phyloP scores from a whole-genome alignment of 371 early-diverging fungal species.

The Mucor saturninus region DNA sequence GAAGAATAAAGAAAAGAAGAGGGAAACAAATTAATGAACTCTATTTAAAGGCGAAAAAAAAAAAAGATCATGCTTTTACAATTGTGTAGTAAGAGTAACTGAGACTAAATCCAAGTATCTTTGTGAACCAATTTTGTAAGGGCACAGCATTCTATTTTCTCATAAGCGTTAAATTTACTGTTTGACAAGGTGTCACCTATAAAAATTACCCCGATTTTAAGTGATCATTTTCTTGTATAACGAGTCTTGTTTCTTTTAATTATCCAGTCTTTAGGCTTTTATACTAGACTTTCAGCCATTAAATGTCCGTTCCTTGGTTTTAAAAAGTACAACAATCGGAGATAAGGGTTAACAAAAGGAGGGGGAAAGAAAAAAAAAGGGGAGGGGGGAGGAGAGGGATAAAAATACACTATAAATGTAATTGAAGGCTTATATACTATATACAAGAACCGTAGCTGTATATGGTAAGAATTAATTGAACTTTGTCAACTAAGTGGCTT shows the following conservation, averaged over 20 bases:
- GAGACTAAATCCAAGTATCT: conserved; percentile 18
- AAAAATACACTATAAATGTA: no score
- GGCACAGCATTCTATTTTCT: conserved; percentile 18
- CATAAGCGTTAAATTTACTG: conserved; percentile 11
- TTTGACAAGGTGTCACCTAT: conserved; percentile 27
- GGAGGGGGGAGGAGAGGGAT: neutral
- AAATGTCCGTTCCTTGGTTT: conserved; percentile 1
- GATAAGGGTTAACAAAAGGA: conserved; percentile 8
- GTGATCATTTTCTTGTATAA: neutral
- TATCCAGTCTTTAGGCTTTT: neutral
- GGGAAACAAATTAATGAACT: conserved; percentile 5
- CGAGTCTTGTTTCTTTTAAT: neutral
- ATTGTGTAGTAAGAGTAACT: conserved; percentile 4
- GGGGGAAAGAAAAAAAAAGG: conserved; percentile 1
- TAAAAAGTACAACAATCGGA: neutral
- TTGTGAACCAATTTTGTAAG: conserved; percentile 15
- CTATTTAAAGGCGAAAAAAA: conserved; percentile 10
- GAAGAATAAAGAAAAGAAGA: conserved; percentile 14
- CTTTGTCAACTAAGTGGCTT: neutral
- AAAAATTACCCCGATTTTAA: conserved; percentile 5
- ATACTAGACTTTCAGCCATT: neutral
- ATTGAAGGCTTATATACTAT: no score
- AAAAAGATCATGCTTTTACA: conserved; percentile 24
- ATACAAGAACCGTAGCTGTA: neutral
- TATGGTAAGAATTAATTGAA: neutral